Evolutionary conservation across 2,329 filamentous ascomycete genomes (phyloP).

Genomic region (Byssoonygena ceratinophila): DNA sequence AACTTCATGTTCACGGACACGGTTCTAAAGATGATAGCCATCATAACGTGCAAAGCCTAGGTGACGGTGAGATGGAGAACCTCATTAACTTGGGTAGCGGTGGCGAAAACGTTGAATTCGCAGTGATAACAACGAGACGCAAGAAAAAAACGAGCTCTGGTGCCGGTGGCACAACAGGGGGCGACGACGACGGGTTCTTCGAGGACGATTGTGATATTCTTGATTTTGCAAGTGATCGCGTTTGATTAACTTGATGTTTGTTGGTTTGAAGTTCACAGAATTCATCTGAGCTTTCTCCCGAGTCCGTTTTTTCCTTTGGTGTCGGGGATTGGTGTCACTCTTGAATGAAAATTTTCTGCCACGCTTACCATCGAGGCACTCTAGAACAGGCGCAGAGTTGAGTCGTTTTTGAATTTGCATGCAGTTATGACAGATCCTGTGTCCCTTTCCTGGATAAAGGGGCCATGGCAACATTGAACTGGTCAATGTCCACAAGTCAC

Average conservation of each 20-base stretch:
- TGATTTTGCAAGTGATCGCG: constrained; percentile 61
- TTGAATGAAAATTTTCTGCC: background rate
- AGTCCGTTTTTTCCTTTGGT: background rate
- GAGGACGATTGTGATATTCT: constrained; percentile 88
- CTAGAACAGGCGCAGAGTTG: background rate
- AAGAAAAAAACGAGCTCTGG: constrained; percentile 38
- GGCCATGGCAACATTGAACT: background rate
- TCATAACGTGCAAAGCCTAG: constrained; percentile 23
- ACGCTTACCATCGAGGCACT: background rate
- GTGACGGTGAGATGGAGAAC: constrained; percentile 39
- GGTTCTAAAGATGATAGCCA: constrained; percentile 30
- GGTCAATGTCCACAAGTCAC: background rate
- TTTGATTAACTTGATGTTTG: constrained; percentile 26
- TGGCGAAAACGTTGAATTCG: constrained; percentile 57
- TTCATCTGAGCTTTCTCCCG: background rate
- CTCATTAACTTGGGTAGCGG: constrained; percentile 43
- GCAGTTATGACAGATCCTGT: background rate
- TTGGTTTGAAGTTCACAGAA: background rate
- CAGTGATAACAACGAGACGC: constrained; percentile 70
- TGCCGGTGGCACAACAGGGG: constrained; percentile 28
- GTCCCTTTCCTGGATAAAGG: background rate
- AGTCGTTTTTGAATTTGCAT: background rate
- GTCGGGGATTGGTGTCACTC: background rate
- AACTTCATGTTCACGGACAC: constrained; percentile 36
- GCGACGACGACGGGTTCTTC: constrained; percentile 62